Base-by-base conservation (phyloP, 2,329 filamentous ascomycete genomes). In the Penicillium sp. region DNA sequence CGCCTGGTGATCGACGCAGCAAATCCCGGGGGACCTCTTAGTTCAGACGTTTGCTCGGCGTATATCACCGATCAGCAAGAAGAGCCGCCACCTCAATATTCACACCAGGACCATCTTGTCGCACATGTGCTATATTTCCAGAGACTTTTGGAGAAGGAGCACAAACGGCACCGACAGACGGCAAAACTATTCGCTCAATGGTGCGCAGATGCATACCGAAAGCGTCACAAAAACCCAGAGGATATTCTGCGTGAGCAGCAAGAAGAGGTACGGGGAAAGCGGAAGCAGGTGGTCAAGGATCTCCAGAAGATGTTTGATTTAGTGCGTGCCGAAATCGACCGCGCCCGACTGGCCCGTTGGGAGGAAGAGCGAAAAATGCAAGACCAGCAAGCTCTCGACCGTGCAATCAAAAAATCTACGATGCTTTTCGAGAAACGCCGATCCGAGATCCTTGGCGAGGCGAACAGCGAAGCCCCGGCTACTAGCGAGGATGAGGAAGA, bases 41-140 rank as follows among this genome's bases (percentile, higher is more conserved):
- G 85, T 43, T 73, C 77, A 46, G 81, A 83, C 50, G 76, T 78
- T 50, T 91, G 87, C 63, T 84, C 83, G 2, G 72, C 85, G 25
- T 93, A 87, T 58, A 77, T 83, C 13, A 86, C 87, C 0, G 87
- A 93, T 53, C 75, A 82, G 9, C 77, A 79, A 50, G 83, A 88
- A 48, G 86, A 94, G 59, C 87, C 87, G 0, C 80, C 82, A 0
- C 78, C 80, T 45, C 88, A 93, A 61, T 97, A 88, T 75, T 83
- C 86, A n/a, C 90, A 94, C 57, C 80, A 82, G 62, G 90, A 97
- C 62, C 88, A 97, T 64, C 77, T 97, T 45, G 76, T 86, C 39
- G 84, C 84, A 40, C 90, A 95, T 52, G 84, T 86, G 49, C 64
- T 85, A 9, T 85, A 90, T 58, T 91, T 97, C 58, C 83, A 88